Base-by-base conservation (phyloP, 495 filamentous ascomycete species). In the Trichoderma asperelloides region DNA sequence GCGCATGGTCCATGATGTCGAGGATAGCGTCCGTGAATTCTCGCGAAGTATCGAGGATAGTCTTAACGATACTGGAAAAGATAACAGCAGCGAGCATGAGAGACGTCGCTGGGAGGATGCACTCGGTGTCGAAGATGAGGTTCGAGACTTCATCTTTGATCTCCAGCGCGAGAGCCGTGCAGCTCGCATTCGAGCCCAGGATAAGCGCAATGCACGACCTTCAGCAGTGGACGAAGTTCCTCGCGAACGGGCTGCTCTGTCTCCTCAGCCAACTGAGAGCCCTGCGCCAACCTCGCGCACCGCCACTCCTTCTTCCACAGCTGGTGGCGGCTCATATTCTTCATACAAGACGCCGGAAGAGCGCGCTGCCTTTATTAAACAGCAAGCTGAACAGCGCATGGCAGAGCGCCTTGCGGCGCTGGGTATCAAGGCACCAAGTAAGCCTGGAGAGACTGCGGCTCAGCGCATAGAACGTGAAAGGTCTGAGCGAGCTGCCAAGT, bases 101-200 rank as follows among this genome's bases (percentile, higher is more conserved):
- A 86, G 82, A 70, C 85, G 95, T 67, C 87, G 95, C 67, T 99
- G 96, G 96, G 93, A 98, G 72, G 96, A 99, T 79, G 96, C 87
- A 43, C 81, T 98, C 43, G 96, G 96, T 37, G 96, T 99, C 65
- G 96, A 99, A 71, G 93, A 98, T 71, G 91, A 95, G 68, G 90
- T 97, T 68, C 90, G 91, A 70, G 95, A 98, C 71, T 97, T 99
- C 78, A 98, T 99, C 72, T 98, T 92, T 72, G 96, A 97, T 69
- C 77, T 99, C 40, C 92, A 97, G 73, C 87, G 95, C 63, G 89
- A 87, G 64, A 91, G 90, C 70, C 85, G 93, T 67, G 85, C 89
- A 67, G 82, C 91, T 30, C 85, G 87, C 68, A 76, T 96, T 66
- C 84, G 93, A 66, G 83, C 86, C 40, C 92, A 98, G 77, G 84